Evolutionary conservation across 1,284 basidiomycete species (phyloP).

Genomic region (Xanthoconium separans): DNA sequence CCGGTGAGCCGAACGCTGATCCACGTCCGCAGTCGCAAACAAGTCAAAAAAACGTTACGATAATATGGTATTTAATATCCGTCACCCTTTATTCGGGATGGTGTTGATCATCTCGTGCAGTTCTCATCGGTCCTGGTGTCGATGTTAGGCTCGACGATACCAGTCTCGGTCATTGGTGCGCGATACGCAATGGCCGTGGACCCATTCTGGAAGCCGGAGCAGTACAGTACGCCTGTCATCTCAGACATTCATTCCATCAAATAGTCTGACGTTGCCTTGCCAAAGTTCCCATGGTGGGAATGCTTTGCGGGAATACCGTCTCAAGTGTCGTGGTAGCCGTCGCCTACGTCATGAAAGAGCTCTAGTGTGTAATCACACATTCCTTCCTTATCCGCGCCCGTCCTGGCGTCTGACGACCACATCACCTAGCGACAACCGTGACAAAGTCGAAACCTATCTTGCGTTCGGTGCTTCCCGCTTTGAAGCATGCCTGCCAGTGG

Average conservation of each 20-base stretch:
- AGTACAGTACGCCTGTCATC: conserved; percentile 58
- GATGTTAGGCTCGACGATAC: conserved; percentile 75
- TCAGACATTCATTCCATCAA: conserved; percentile 2
- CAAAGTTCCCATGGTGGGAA: conserved; percentile 81
- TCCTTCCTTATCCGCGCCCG: not conserved
- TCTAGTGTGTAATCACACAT: conserved; percentile 47
- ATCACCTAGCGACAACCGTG: conserved; percentile 64
- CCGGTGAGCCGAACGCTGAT: not conserved
- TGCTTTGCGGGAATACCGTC: conserved; percentile 82
- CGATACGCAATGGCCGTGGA: conserved; percentile 75
- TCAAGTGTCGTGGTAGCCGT: conserved; percentile 70
- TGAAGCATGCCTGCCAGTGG: conserved; percentile 79
- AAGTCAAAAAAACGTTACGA: conserved; percentile 73
- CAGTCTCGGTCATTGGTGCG: conserved; percentile 75
- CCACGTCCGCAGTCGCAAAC: conserved; percentile 49
- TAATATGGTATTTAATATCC: conserved; percentile 57
- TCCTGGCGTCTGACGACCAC: not conserved
- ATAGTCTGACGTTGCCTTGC: not conserved
- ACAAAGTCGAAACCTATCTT: conserved; percentile 81
- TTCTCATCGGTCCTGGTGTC: conserved; percentile 67
- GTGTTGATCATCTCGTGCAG: conserved; percentile 37
- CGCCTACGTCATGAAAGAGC: conserved; percentile 63
- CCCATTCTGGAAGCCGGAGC: conserved; percentile 80
- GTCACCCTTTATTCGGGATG: not conserved
- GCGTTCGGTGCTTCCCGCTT: conserved; percentile 79